phyloP scores from a whole-genome alignment of 2,329 filamentous ascomycete genomes.

The Paecilomyces variotii region DNA sequence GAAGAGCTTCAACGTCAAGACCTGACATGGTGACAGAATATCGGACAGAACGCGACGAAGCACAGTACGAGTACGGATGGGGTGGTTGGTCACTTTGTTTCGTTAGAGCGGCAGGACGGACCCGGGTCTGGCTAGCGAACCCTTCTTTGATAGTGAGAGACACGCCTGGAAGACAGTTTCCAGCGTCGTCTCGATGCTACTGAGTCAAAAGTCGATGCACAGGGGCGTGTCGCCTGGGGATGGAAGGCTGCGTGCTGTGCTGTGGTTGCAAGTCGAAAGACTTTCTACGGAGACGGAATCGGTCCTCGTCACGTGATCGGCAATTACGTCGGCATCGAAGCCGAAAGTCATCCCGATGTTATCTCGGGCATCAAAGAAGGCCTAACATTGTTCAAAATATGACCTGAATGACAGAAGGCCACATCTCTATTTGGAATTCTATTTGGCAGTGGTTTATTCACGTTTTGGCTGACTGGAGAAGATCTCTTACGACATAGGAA shows the following conservation, averaged over 20 bases:
- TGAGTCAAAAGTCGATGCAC: neutral
- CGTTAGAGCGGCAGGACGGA: slow-evolving; percentile 17
- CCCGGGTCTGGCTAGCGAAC: slow-evolving; percentile 17
- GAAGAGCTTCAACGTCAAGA: slow-evolving; percentile 79
- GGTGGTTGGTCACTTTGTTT: slow-evolving; percentile 28
- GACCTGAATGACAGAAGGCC: neutral
- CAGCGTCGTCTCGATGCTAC: neutral
- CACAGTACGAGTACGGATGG: slow-evolving; percentile 18
- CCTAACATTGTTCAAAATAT: neutral
- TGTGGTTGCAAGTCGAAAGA: neutral
- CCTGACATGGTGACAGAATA: slow-evolving; percentile 50
- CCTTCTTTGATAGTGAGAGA: slow-evolving; percentile 10
- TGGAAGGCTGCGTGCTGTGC: neutral
- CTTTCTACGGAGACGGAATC: neutral
- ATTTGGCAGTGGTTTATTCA: neutral
- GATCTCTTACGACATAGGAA: neutral
- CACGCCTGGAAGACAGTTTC: neutral
- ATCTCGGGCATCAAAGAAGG: neutral
- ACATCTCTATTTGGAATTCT: neutral
- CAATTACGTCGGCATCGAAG: neutral
- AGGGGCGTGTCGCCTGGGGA: neutral
- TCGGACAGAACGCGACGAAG: slow-evolving; percentile 17
- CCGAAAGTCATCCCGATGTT: neutral
- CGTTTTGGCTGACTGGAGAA: neutral
- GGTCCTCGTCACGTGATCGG: neutral